phyloP scores from a whole-genome alignment of 495 filamentous ascomycete species.

The Penicillium malachiteum region DNA sequence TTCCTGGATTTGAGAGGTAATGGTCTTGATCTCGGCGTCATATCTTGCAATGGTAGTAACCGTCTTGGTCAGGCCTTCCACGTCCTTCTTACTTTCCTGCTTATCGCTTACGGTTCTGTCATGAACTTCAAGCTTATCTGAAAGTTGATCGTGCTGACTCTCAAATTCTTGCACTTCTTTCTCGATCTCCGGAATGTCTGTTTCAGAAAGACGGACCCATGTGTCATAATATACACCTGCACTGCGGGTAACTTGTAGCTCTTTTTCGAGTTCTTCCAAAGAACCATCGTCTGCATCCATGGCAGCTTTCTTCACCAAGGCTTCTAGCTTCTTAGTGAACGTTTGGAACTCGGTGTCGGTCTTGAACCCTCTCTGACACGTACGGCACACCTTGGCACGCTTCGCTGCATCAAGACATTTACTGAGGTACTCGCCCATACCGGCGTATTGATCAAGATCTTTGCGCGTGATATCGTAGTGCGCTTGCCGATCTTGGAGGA shows the following conservation, averaged over 20 bases:
- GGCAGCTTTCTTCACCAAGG: constrained; percentile 54
- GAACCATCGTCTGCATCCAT: constrained; percentile 54
- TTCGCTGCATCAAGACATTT: constrained; percentile 59
- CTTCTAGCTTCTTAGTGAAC: constrained; percentile 61
- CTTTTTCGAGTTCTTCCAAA: constrained; percentile 49
- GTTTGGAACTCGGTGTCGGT: constrained; percentile 56
- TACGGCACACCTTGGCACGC: constrained; percentile 62
- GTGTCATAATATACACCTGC: constrained; percentile 69
- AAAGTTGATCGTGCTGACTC: constrained; percentile 55
- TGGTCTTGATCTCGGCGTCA: constrained; percentile 64
- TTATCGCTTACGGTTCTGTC: constrained; percentile 67
- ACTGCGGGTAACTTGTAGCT: constrained; percentile 55
- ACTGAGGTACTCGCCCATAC: constrained; percentile 62
- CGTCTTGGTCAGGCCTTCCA: constrained; percentile 71
- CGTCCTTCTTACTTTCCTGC: constrained; percentile 65
- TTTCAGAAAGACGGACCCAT: constrained; percentile 63
- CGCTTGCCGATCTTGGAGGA: constrained; percentile 55
- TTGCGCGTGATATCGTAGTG: constrained; percentile 59
- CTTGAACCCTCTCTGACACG: constrained; percentile 66
- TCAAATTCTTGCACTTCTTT: constrained; percentile 58
- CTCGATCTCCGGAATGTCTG: constrained; percentile 68
- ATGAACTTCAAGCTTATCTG: constrained; percentile 68
- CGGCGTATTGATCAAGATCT: constrained; percentile 61
- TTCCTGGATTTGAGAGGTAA: constrained; percentile 68
- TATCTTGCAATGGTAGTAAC: constrained; percentile 74